phyloP scores from a whole-genome alignment of 2,329 filamentous ascomycete species.

The Trichoderma koningiopsis region DNA sequence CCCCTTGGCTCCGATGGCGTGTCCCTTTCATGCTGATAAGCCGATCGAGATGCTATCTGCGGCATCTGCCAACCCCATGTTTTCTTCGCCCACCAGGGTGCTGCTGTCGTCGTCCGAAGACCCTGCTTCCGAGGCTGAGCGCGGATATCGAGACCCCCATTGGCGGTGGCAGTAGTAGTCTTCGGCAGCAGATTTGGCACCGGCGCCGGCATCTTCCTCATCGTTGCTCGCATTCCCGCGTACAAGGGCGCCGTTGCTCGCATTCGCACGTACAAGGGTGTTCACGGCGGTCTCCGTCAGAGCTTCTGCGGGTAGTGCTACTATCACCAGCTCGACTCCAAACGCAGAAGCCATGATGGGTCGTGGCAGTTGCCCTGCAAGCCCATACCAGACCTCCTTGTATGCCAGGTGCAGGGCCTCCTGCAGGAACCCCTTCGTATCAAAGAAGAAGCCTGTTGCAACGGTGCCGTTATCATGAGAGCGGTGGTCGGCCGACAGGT shows the following conservation, averaged over 20 bases:
- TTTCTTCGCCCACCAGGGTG: background rate
- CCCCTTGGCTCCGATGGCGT: background rate
- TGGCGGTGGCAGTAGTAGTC: background rate
- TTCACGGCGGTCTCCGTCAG: background rate
- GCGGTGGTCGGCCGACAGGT: slow-evolving; percentile 26
- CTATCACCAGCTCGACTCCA: slow-evolving; percentile 26
- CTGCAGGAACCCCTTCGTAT: slow-evolving; percentile 34
- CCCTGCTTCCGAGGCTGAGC: background rate
- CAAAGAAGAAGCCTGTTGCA: slow-evolving; percentile 30
- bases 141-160: slow-evolving; percentile 4
- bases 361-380: slow-evolving; percentile 37
- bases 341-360: slow-evolving; percentile 34
- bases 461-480: background rate
- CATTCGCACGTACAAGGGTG: background rate
- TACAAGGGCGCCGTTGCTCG: background rate
- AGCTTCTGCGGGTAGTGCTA: background rate
- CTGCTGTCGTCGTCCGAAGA: background rate
- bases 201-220: background rate
- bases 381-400: slow-evolving; percentile 34
- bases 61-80: background rate
- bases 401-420: slow-evolving; percentile 38
- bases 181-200: background rate
- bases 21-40: background rate
- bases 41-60: slow-evolving; percentile 11
- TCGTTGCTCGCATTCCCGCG: background rate